Conservation (phyloP, 1,284 basidiomycete species). For the Jaminaea rosea region DNA sequence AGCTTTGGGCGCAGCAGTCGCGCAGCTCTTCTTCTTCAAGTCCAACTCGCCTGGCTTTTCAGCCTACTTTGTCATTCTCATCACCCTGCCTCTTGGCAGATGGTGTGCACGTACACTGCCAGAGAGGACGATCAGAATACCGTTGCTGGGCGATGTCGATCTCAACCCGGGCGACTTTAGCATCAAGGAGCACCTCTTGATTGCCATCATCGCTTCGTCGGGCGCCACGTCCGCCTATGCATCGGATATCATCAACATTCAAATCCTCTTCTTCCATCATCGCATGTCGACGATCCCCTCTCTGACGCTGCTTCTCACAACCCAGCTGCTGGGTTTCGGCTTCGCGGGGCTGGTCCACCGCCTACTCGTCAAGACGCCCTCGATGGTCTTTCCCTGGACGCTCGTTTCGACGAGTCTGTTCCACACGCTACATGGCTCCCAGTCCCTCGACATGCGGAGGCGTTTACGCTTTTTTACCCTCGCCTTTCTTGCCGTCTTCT, state of each 20-base stretch:
- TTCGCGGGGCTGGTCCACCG: slow-evolving; percentile 44
- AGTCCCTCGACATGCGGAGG: slow-evolving; percentile 42
- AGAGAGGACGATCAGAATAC: slow-evolving; percentile 36
- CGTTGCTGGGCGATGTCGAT: slow-evolving; percentile 33
- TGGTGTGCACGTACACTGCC: slow-evolving; percentile 44
- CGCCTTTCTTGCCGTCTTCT: slow-evolving; percentile 48
- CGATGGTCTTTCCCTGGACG: slow-evolving; percentile 50
- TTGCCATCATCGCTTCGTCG: slow-evolving; percentile 51
- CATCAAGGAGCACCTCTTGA: slow-evolving; percentile 49
- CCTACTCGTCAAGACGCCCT: slow-evolving; percentile 41
- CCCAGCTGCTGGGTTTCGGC: slow-evolving; percentile 44
- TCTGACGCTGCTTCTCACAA: slow-evolving; percentile 40
- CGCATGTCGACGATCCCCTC: slow-evolving; percentile 38
- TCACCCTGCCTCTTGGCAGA: slow-evolving; percentile 50
- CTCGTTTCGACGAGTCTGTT: slow-evolving; percentile 52
- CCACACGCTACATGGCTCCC: slow-evolving; percentile 51
- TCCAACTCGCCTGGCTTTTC: slow-evolving; percentile 50
- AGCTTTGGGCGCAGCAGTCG: slow-evolving; percentile 52
- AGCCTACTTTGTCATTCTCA: slow-evolving; percentile 54
- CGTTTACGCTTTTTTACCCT: slow-evolving; percentile 51
- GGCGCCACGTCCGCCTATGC: slow-evolving; percentile 47
- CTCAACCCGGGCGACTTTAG: slow-evolving; percentile 53
- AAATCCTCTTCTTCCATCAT: slow-evolving; percentile 44
- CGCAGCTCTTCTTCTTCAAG: slow-evolving; percentile 33
- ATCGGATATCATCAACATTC: slow-evolving; percentile 46